Evolutionary conservation across 2,329 filamentous ascomycete species (phyloP).

Genomic region (Aspergillus tubingensis): DNA sequence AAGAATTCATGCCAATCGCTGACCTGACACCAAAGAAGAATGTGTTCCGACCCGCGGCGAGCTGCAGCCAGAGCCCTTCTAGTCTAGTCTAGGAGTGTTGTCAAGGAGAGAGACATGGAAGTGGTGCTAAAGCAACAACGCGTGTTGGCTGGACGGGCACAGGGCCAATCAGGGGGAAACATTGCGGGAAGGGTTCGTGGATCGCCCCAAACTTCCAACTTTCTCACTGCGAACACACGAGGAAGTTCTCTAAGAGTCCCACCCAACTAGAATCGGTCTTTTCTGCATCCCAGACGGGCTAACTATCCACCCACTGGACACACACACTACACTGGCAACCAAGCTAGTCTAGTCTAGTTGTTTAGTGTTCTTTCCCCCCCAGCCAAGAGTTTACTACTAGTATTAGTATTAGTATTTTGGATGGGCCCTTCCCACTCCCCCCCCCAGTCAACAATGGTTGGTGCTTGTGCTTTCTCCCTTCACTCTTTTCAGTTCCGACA

Average conservation of each 20-base stretch:
- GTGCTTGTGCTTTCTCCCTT: not conserved
- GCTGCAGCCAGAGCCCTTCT: not conserved
- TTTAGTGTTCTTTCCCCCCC: too few species aligned
- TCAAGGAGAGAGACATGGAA: not conserved
- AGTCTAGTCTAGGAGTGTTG: not conserved
- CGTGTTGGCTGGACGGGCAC: not conserved
- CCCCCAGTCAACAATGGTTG: not conserved
- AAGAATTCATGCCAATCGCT: too few species aligned
- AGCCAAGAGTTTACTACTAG: not conserved
- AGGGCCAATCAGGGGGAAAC: not conserved
- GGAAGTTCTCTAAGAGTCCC: not conserved
- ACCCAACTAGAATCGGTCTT: not conserved
- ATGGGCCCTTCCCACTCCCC: not conserved
- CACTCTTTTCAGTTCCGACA: not conserved
- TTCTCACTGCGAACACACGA: not conserved
- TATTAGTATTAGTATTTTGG: slow-evolving; percentile 6
- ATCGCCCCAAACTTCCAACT: not conserved
- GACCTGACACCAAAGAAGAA: too few species aligned
- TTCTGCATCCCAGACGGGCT: too few species aligned
- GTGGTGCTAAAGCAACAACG: not conserved
- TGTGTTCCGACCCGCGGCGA: too few species aligned
- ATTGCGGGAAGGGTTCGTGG: slow-evolving; percentile 1
- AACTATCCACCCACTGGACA: not conserved
- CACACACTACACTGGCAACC: not conserved
- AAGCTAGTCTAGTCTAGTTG: not conserved